phyloP scores from a whole-genome alignment of 129 eudicot genomes.

The Chrysanthemum makinoi region DNA sequence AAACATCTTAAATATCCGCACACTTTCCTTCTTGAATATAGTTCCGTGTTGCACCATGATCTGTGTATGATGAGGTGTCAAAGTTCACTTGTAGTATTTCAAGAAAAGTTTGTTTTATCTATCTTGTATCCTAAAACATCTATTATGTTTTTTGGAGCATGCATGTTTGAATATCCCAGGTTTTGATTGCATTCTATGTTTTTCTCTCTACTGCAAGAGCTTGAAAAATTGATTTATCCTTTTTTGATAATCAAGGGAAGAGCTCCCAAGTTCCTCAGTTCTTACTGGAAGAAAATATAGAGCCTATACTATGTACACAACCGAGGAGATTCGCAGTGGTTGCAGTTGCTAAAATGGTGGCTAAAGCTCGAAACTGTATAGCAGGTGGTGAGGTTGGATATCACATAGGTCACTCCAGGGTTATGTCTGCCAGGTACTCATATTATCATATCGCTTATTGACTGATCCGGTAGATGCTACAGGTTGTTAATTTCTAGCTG shows the following conservation, averaged over 20 bases:
- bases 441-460: constrained; percentile 2
- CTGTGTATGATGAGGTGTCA: constrained; percentile 15
- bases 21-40: background rate
- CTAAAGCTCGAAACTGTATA: constrained; percentile 75
- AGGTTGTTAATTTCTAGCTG: constrained; percentile 13
- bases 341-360: constrained; percentile 96
- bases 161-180: background rate
- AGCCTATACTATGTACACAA: constrained; percentile 85
- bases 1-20: background rate
- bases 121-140: constrained; percentile 4
- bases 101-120: no score
- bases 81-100: no score
- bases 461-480: background rate
- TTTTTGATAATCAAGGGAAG: constrained; percentile 54
- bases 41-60: constrained; percentile 8
- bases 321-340: constrained; percentile 98
- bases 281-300: constrained; percentile 73
- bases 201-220: background rate
- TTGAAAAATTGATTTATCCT: constrained; percentile 11
- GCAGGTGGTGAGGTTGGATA: constrained; percentile 93
- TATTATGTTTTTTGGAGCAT: constrained; percentile 10
- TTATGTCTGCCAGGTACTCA: constrained; percentile 66
- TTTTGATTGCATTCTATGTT: background rate
- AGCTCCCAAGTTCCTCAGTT: constrained; percentile 96
- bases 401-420: constrained; percentile 92